phyloP scores from a whole-genome alignment of 1,284 basidiomycete genomes.

The Rhodotorula sp. region DNA sequence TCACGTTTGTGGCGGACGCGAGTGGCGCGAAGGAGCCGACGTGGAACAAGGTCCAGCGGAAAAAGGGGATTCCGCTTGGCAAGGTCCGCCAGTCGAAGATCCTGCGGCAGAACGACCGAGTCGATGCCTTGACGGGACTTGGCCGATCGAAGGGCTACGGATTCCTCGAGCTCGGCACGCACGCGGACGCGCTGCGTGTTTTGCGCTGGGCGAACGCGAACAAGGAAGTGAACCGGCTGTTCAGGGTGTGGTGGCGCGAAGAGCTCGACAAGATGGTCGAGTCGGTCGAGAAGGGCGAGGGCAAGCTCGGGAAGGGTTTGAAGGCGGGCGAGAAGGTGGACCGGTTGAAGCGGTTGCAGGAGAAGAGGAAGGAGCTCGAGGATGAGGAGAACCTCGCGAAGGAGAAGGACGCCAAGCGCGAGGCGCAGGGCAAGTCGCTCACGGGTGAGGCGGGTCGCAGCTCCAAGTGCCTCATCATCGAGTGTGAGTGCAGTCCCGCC shows the following conservation, averaged over 20 bases:
- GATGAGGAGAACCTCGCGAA: conserved; percentile 57
- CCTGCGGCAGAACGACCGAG: conserved; percentile 76
- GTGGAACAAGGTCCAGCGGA: conserved; percentile 44
- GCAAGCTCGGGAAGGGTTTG: conserved; percentile 34
- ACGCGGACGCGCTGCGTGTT: conserved; percentile 85
- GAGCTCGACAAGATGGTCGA: conserved; percentile 70
- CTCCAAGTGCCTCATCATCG: conserved; percentile 69
- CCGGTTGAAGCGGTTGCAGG: conserved; percentile 61
- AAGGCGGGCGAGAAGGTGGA: conserved; percentile 66
- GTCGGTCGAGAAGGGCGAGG: conserved; percentile 43
- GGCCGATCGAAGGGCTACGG: conserved; percentile 91
- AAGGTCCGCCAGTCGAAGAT: conserved; percentile 80
- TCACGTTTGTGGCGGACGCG: conserved; percentile 42
- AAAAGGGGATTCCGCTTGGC: conserved; percentile 57
- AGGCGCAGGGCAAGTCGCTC: conserved; percentile 37
- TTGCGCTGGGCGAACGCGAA: conserved; percentile 95
- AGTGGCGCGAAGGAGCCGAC: conserved; percentile 47
- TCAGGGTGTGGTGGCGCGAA: conserved; percentile 77
- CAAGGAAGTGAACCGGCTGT: conserved; percentile 60
- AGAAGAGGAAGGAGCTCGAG: conserved; percentile 52
- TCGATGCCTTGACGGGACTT: conserved; percentile 81
- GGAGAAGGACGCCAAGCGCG: conserved; percentile 49
- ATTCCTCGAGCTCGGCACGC: conserved; percentile 84
- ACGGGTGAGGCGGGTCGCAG: conserved; percentile 48
- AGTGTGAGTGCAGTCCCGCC: conserved; percentile 54